Evolutionary conservation across 2,329 filamentous ascomycete genomes (phyloP).

Genomic region (Biscogniauxia sp.): DNA sequence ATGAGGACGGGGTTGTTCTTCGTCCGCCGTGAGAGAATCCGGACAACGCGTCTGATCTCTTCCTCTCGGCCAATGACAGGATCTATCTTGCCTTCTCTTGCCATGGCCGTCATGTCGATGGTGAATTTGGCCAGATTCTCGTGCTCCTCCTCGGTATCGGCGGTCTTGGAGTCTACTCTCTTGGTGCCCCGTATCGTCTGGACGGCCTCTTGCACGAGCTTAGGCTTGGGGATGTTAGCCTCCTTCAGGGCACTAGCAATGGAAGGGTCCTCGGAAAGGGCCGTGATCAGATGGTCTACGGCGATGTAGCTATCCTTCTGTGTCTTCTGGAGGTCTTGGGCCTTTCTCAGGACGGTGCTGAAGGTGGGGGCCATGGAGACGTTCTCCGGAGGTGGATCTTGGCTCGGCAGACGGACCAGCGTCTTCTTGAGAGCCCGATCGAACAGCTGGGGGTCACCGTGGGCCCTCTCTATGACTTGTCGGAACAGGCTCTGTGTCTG

Average conservation of each 20-base stretch:
- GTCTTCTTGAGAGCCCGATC: constrained; percentile 88
- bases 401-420: constrained; percentile 85
- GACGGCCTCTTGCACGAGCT: constrained; percentile 87
- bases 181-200: constrained; percentile 88
- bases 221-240: constrained; percentile 85
- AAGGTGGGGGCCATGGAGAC: constrained; percentile 81
- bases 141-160: constrained; percentile 86
- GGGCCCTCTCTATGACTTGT: constrained; percentile 89
- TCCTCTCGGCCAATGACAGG: constrained; percentile 96
- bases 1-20: constrained; percentile 99
- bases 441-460: constrained; percentile 86
- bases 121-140: constrained; percentile 98
- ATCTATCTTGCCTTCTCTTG: constrained; percentile 95
- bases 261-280: constrained; percentile 73
- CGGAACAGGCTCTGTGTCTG: constrained; percentile 76
- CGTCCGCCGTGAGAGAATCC: constrained; percentile 87
- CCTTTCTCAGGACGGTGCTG: constrained; percentile 76
- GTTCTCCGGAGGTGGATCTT: constrained; percentile 90
- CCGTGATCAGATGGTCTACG: constrained; percentile 88
- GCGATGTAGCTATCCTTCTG: constrained; percentile 96
- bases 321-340: constrained; percentile 89
- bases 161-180: constrained; percentile 92
- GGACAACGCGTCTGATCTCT: constrained; percentile 87
- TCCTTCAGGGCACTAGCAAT: constrained; percentile 77
- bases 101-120: constrained; percentile 96